Base-by-base conservation (phyloP, 2,329 filamentous ascomycete species). In the Monilinia vaccinii-corymbosi region DNA sequence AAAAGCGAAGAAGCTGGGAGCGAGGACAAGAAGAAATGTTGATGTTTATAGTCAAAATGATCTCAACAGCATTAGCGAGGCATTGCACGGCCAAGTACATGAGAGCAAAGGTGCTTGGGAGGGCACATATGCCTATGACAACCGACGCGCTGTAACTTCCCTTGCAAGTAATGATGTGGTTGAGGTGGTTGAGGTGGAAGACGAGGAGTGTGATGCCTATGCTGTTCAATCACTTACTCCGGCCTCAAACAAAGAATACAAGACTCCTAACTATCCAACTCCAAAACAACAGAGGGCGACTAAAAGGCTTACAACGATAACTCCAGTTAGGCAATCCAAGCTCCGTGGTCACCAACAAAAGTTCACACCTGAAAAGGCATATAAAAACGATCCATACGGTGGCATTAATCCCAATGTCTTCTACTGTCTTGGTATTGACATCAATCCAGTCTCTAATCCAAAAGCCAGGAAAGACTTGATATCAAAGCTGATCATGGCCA, bases 81-180 rank as follows among this genome's bases (percentile, higher is more conserved):
- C 69, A 13, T 66, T 71, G 42, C 70, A 71, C 52, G 42, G 65
- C 1, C 60, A 36, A 11, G 46, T 66, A 18, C 63, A 66, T 38
- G 69, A 70, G 42, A 70, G 64, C 31, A 71, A 71, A 67, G 56
- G 65, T 32, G 59, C 66, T 18, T 69, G 68, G 67, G 61, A 64
- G 28, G 68, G 66, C 2, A 68, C 63, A 1, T 66, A 69, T 49
- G 56, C 63, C 21, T 67, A 67, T 48, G 61, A 63, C 14, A 63
- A 64, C 23, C 56, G 50, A 28, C 50, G 32, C 18, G 1, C 50
- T 21, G 48, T 56, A 23, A 3, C 11, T 10, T 42, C 16, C 14
- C 11, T 14, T 40, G 3, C 14, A 36, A 32, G 3, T 21, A 40
- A 59, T 46, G 31, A 56, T 14, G 10, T 38, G 13, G 10, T 25